Evolutionary conservation across 768 basidiomycete species (phyloP), one percentile per base, ranked within the genome.

Genomic region (Boletus edulis): DNA sequence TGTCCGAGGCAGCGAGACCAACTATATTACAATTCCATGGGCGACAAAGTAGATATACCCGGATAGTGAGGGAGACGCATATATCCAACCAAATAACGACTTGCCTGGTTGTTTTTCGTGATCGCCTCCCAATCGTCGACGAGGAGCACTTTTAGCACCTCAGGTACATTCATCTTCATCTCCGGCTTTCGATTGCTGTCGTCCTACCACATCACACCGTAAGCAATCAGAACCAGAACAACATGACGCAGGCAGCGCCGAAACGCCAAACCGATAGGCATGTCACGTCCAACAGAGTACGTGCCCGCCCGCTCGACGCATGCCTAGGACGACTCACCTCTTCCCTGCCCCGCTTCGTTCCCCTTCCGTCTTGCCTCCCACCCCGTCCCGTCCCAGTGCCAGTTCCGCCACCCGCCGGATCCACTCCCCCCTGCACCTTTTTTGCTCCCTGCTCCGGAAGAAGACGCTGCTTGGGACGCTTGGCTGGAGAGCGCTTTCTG

Each of bases 101-200:
- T 27, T 55, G 89, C 96, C 82, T 94, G 90, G 62, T 86, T 85
- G 67, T 94, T 91, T 76, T 97, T 98, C 50, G 97, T 98, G 38
- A 98, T 86, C 5, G 87, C 84, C 72, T 98, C 96, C 97, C 97
- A 99, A 62, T 98, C 97, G 65, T 98, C 94, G 3, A 98, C 94
- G 37, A 99, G 78, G 45, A 89, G 79, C 31, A 85, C 81, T 70
- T 97, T 98, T 58, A 98, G 79, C n/a, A 81, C 70, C 63, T 98
- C 97, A 0, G 96, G 97, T 5, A 97, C 86, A 55, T 78, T 82
- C 47, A 99, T 78, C 73, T 91, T 93, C 80, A 98, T 86, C 65
- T 98, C 95, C 1, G 91, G 88, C 60, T 89, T 85, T 69, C 84
- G 85, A 66, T 76, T 76, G 56, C 76, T 81, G 27, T 96, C 94